These are phyloP conservation scores for Dovyalis caffra DNA, from an alignment of 345 rosid genomes.

Conservation along the genomic window DNA sequence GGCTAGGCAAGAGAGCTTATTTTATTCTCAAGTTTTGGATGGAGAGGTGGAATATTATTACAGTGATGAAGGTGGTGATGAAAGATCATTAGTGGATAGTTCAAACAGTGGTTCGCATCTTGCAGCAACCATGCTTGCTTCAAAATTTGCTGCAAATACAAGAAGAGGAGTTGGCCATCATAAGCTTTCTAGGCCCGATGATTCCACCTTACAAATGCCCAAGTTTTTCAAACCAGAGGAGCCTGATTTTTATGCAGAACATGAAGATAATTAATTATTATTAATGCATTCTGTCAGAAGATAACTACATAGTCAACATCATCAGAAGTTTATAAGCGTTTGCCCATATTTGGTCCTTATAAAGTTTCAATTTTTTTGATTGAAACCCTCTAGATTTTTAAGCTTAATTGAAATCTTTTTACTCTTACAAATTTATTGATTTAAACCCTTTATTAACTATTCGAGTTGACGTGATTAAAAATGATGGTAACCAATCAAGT, in stretches of 20 bases:
- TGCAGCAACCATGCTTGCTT: constrained; percentile 64
- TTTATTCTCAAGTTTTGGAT: constrained; percentile 23
- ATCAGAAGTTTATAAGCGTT: background rate
- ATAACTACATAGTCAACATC: background rate
- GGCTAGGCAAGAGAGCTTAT: constrained; percentile 40
- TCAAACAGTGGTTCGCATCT: constrained; percentile 35
- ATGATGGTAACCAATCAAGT: too few relatives aligned
- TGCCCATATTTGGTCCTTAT: too few relatives aligned
- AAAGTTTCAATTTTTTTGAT: too few relatives aligned
- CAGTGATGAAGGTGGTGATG: constrained; percentile 27
- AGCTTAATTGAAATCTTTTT: too few relatives aligned
- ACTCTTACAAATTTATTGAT: too few relatives aligned
- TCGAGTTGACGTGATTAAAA: too few relatives aligned
- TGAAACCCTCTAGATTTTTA: too few relatives aligned
- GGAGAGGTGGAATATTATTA: constrained; percentile 27
- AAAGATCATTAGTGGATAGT: constrained; percentile 16
- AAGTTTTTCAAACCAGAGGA: constrained; percentile 75
- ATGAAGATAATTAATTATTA: constrained; percentile 5
- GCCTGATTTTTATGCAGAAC: constrained; percentile 51
- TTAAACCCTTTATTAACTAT: too few relatives aligned
- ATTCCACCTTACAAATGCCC: constrained; percentile 68
- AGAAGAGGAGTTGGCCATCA: constrained; percentile 45
- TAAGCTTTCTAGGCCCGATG: constrained; percentile 26
- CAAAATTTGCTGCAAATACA: constrained; percentile 65
- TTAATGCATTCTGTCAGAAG: background rate